These are phyloP conservation scores for Colletotrichum sp. DNA, from an alignment of 2,329 filamentous ascomycete genomes.

Conservation along the genomic window DNA sequence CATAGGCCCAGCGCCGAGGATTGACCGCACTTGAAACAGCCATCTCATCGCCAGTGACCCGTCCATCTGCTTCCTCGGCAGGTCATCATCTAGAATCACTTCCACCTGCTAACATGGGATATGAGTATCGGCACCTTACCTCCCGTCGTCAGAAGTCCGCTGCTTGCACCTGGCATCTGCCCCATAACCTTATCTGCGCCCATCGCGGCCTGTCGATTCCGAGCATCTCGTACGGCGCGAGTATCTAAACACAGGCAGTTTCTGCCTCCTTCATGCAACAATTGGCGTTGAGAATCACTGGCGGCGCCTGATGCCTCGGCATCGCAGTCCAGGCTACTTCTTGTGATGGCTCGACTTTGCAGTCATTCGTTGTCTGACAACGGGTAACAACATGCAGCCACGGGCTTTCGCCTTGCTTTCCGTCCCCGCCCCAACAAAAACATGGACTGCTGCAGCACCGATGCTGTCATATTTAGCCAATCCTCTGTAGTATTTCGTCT, in stretches of 20 bases:
- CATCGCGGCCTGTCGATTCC: not conserved
- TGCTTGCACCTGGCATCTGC: not conserved
- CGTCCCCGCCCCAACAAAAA: conserved; percentile 2
- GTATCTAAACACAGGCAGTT: not conserved
- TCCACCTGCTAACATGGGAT: not conserved
- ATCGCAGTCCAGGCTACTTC: not conserved
- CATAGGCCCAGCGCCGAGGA: not conserved
- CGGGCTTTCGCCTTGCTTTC: not conserved
- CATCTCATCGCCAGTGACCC: not conserved
- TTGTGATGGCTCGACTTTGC: not conserved
- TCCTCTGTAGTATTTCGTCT: not conserved
- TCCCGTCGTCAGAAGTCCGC: not conserved
- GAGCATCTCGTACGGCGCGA: not conserved
- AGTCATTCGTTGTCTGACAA: not conserved
- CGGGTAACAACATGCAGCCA: not conserved
- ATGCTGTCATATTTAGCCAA: not conserved
- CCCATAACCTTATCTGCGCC: not conserved
- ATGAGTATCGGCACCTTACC: not conserved
- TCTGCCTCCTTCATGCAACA: not conserved
- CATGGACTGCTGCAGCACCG: not conserved
- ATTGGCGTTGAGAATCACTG: not conserved
- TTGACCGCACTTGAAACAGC: conserved; percentile 13
- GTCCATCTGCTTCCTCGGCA: not conserved
- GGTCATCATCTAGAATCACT: not conserved
- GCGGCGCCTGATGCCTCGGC: not conserved